Conservation (phyloP, 2,329 filamentous ascomycete genomes). For the Endocalyx cinctus region DNA sequence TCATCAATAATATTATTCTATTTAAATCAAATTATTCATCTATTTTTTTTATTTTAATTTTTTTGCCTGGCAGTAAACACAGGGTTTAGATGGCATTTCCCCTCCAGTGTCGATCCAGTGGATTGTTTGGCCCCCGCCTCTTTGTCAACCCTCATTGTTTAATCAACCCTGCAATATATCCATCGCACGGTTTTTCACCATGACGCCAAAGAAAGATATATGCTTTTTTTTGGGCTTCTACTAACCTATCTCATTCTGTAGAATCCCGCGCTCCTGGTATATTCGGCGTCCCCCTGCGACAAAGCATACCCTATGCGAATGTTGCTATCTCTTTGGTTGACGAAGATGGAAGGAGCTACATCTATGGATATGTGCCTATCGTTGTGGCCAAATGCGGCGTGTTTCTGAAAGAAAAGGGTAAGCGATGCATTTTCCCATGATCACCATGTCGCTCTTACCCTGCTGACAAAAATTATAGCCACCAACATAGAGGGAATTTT, state of each 20-base stretch:
- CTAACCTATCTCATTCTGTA: slow-evolving; percentile 23
- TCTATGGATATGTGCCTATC: slow-evolving; percentile 97
- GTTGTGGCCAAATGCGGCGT: slow-evolving; percentile 98
- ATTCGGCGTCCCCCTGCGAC: slow-evolving; percentile 87
- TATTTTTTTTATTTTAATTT: too few relatives aligned
- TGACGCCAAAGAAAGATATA: too few relatives aligned
- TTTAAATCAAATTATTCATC: too few relatives aligned
- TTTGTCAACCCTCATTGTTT: too few relatives aligned
- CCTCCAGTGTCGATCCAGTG: too few relatives aligned
- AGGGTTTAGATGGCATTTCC: too few relatives aligned
- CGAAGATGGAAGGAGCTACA: slow-evolving; percentile 88
- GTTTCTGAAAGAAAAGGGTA: slow-evolving; percentile 96
- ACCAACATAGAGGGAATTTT: slow-evolving; percentile 96
- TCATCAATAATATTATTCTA: too few relatives aligned
- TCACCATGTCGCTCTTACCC: slow-evolving; percentile 1
- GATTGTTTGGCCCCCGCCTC: too few relatives aligned
- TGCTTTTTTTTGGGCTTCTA: too few relatives aligned
- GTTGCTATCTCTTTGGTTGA: slow-evolving; percentile 96
- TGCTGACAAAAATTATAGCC: slow-evolving; percentile 49
- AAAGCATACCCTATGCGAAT: slow-evolving; percentile 96
- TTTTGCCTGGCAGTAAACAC: too few relatives aligned
- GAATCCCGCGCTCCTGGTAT: slow-evolving; percentile 65
- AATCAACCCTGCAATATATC: too few relatives aligned
- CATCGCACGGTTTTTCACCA: too few relatives aligned
- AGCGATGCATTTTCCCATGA: slow-evolving; percentile 23